phyloP scores from a whole-genome alignment of 2,329 filamentous ascomycete species.

The Stylonectria norvegica region DNA sequence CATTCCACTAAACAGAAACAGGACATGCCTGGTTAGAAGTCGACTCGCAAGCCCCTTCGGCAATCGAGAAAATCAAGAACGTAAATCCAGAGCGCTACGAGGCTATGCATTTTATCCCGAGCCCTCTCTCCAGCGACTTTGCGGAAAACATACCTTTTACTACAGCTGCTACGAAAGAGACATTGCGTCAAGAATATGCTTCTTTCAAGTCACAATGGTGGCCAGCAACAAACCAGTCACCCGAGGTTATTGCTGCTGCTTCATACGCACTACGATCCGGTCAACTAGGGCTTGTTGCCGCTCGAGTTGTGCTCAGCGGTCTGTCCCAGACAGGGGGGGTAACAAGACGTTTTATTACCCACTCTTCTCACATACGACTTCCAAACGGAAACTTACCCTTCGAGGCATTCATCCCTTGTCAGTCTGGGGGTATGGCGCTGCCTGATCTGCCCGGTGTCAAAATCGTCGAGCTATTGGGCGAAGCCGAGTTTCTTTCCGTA shows the following conservation, averaged over 20 bases:
- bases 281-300: slow-evolving; percentile 7
- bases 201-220: slow-evolving; percentile 16
- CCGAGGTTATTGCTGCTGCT: slow-evolving; percentile 12
- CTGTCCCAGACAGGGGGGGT: slow-evolving; percentile 17
- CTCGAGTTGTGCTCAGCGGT: slow-evolving; percentile 11
- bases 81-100: slow-evolving; percentile 12
- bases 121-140: slow-evolving; percentile 9
- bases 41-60: slow-evolving; percentile 16
- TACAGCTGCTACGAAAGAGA: slow-evolving; percentile 10
- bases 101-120: slow-evolving; percentile 14
- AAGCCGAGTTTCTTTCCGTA: slow-evolving; percentile 16
- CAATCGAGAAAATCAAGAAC: slow-evolving; percentile 14
- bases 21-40: slow-evolving; percentile 19
- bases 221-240: slow-evolving; percentile 15
- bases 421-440: slow-evolving; percentile 13
- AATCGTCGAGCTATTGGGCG: slow-evolving; percentile 14
- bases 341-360: slow-evolving; percentile 7
- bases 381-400: slow-evolving; percentile 13
- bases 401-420: slow-evolving; percentile 15
- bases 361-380: slow-evolving; percentile 12
- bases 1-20: background rate
- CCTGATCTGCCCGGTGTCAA: slow-evolving; percentile 11
- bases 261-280: slow-evolving; percentile 12
- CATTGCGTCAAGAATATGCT: slow-evolving; percentile 9
- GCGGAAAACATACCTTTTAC: slow-evolving; percentile 12